Evolutionary conservation across 2,329 filamentous ascomycete genomes (phyloP).

Genomic region (Xylaria sp.): DNA sequence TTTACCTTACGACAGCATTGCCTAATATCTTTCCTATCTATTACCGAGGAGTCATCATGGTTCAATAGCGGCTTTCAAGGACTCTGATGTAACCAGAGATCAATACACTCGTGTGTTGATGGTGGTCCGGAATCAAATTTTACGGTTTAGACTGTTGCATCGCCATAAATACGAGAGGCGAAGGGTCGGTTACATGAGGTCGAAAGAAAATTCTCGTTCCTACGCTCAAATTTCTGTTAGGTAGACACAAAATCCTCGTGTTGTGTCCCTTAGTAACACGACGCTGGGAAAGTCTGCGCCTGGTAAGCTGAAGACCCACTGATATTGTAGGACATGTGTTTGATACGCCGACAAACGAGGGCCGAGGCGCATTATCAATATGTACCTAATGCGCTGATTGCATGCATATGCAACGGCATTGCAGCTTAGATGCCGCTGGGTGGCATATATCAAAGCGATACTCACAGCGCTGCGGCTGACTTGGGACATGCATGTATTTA

Average conservation of each 20-base stretch:
- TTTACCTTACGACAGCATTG: background rate
- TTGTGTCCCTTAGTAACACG: background rate
- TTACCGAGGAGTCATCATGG: background rate
- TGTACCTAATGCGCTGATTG: conserved; percentile 3
- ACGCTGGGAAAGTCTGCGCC: background rate
- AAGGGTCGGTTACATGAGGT: background rate
- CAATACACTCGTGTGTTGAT: background rate
- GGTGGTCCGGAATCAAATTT: background rate
- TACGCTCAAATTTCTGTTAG: conserved; percentile 1
- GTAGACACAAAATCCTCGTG: conserved; percentile 13
- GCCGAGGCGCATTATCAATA: conserved; percentile 22
- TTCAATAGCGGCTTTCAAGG: background rate
- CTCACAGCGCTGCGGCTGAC: background rate
- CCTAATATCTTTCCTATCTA: background rate
- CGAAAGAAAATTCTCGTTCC: background rate
- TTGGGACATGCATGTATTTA: background rate
- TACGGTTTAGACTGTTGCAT: conserved; percentile 7
- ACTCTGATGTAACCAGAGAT: background rate
- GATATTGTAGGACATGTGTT: background rate
- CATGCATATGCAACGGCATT: conserved; percentile 16
- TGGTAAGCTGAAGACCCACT: conserved; percentile 15
- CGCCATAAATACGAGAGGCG: conserved; percentile 5
- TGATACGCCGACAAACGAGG: background rate
- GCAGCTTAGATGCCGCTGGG: background rate
- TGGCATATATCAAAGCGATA: conserved; percentile 5